These are phyloP conservation scores for Protomyces inouyei DNA, from an alignment of 1,139 yeast genomes.

Conservation along the genomic window DNA sequence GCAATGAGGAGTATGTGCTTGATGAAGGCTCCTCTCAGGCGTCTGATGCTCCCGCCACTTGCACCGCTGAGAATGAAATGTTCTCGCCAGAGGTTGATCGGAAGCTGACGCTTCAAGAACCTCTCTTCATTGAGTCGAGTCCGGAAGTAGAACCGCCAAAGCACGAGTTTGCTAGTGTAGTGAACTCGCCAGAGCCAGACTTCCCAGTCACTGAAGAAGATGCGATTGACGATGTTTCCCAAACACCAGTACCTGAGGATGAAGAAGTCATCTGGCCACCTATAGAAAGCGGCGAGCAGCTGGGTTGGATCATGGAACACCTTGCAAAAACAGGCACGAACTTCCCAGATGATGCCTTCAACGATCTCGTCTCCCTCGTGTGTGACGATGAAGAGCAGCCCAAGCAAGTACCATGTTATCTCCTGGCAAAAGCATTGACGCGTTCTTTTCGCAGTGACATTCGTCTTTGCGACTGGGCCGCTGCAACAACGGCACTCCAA, in stretches of 20 bases:
- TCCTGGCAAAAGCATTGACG: constrained; percentile 6
- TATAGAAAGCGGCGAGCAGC: not conserved
- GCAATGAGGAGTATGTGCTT: not conserved
- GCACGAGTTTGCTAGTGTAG: no score
- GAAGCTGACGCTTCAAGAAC: no score
- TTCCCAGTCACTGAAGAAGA: no score
- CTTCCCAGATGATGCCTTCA: constrained; percentile 8
- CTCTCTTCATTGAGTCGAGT: no score
- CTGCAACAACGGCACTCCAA: not conserved
- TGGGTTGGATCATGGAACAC: constrained; percentile 21
- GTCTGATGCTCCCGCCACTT: no score
- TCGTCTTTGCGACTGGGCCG: constrained; percentile 1
- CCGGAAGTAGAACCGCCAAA: no score
- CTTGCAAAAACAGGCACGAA: constrained; percentile 6
- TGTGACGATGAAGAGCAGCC: constrained; percentile 19
- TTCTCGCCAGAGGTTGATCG: no score
- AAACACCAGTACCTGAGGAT: no score
- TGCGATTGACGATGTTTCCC: no score
- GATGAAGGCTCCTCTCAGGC: not conserved
- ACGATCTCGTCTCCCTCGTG: constrained; percentile 14
- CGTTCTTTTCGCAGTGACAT: constrained; percentile 2
- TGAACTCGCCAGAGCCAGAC: no score
- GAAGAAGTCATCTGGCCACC: not conserved
- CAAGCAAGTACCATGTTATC: constrained; percentile 1
- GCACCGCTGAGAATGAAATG: no score